Conservation (phyloP, 225 moss, liverwort and hornwort genomes). For the Bryoerythrophyllum caledonicum region DNA sequence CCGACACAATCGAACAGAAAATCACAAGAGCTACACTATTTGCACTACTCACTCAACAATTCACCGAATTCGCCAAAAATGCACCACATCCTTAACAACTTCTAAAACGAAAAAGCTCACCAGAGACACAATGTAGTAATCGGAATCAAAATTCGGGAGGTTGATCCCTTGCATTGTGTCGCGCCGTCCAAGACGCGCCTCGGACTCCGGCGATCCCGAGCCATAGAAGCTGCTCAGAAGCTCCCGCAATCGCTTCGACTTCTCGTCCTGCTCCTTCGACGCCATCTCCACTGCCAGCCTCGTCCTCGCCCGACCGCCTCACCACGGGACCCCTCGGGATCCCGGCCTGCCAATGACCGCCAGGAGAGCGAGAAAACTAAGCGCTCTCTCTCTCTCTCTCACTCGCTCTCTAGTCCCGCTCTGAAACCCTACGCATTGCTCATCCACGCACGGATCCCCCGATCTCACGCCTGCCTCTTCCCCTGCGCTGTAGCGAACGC, state of each 20-base stretch:
- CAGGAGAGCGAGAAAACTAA: slow-evolving; percentile 24
- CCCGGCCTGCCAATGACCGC: slow-evolving; percentile 21
- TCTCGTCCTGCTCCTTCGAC: slow-evolving; percentile 90
- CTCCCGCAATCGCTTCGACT: slow-evolving; percentile 92
- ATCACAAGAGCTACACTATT: neutral
- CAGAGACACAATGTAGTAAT: slow-evolving; percentile 89
- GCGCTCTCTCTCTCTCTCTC: no score
- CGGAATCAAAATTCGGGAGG: slow-evolving; percentile 90
- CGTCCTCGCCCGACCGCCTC: slow-evolving; percentile 3
- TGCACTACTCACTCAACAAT: neutral
- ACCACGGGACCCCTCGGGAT: slow-evolving; percentile 44
- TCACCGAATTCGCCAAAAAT: slow-evolving; percentile 1
- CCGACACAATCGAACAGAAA: slow-evolving; percentile 6
- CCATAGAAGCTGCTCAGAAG: slow-evolving; percentile 98
- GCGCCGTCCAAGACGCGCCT: slow-evolving; percentile 64
- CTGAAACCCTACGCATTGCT: slow-evolving; percentile 31
- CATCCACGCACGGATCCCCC: neutral
- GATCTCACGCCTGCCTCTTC: slow-evolving; percentile 25
- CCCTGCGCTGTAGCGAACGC: neutral
- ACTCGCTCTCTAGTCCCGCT: neutral
- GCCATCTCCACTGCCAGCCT: slow-evolving; percentile 55
- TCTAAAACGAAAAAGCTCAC: slow-evolving; percentile 39
- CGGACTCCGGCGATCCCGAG: slow-evolving; percentile 72
- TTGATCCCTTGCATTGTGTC: slow-evolving; percentile 94
- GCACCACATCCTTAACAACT: slow-evolving; percentile 10